Conservation (phyloP, 495 filamentous ascomycete species). For the Aspergillus coremiiformis region DNA sequence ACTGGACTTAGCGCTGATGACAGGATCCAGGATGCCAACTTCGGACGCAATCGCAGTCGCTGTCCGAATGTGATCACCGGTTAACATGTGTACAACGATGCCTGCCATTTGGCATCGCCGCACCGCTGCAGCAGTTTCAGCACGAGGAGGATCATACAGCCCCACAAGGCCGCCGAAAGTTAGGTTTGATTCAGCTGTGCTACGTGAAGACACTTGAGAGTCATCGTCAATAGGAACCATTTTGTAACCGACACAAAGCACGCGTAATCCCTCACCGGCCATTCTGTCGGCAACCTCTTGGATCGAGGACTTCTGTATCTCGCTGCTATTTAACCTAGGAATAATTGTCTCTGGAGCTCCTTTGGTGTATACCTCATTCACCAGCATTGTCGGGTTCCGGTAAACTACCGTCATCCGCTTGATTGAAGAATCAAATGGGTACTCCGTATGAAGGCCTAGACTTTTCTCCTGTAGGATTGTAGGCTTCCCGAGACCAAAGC, state of each 20-base stretch:
- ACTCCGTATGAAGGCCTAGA: constrained; percentile 64
- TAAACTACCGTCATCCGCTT: constrained; percentile 83
- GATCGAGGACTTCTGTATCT: constrained; percentile 46
- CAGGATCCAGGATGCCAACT: constrained; percentile 54
- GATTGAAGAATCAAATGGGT: constrained; percentile 73
- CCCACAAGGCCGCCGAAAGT: constrained; percentile 53
- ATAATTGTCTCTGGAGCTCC: constrained; percentile 60
- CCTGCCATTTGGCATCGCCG: constrained; percentile 53
- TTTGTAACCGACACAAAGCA: constrained; percentile 66
- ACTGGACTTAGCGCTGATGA: constrained; percentile 41
- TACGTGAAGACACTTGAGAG: constrained; percentile 25
- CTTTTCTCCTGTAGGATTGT: constrained; percentile 43
- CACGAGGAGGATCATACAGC: constrained; percentile 62
- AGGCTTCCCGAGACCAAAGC: constrained; percentile 57
- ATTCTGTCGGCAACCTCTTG: constrained; percentile 53
- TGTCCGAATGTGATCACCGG: constrained; percentile 57
- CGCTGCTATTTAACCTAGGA: constrained; percentile 46
- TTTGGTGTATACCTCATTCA: constrained; percentile 56
- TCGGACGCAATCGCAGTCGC: constrained; percentile 55
- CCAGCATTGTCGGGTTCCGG: constrained; percentile 15
- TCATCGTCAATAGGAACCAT: constrained; percentile 17
- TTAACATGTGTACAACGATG: constrained; percentile 64
- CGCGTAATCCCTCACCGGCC: constrained; percentile 70
- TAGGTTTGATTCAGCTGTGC: constrained; percentile 46
- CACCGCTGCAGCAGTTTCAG: constrained; percentile 49